Evolutionary conservation across 345 rosid species (phyloP), one percentile per base, ranked within the genome.

Genomic region (Anacardium occidentale): DNA sequence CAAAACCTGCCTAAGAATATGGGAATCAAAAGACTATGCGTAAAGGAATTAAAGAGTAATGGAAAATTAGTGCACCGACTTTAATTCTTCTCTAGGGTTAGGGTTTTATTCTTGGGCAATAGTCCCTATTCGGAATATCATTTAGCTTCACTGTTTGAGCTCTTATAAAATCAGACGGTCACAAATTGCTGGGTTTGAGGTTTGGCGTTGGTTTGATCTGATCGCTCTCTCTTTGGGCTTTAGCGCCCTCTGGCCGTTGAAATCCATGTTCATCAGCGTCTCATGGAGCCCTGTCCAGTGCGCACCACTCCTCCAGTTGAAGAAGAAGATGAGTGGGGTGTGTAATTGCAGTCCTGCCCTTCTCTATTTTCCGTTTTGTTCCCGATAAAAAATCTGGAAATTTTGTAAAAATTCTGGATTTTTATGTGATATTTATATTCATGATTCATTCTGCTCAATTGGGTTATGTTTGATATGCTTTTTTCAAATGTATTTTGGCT

Each of bases 271-370:
- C 93, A 22, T 80, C 85, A 68, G 83, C 80, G 85, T 68, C 83
- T 69, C 70, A 91, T 91, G 98, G 97, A 93, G 76, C 78, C 85
- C 74, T 82, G 87, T 79, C 84, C 87, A 44, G 73, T 70, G 51
- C 85, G 69, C 80, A 74, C 82, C 73, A 70, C 69, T 79, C 71
- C 81, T 78, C 80, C 88, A 6, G 34, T 74, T 65, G 86, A 81
- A 61, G 87, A 87, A 79, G 93, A 91, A 70, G 96, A 93, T 70
- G 94, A 83, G 77, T 91, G 98, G 98, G 97, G 97, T 93, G 82
- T 74, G 62, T 0, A 29, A 24, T 25, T 57, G 9, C 37, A 20
- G 2, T 42, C 74, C 42, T 66, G 6, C 4, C 51, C 20, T 32
- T 53, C 25, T 60, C 37, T 2, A 8, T 34, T 5, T 2, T 22